These are phyloP conservation scores for Starmerella gropengiesseri DNA, from an alignment of 805 yeast species.

Conservation along the genomic window DNA sequence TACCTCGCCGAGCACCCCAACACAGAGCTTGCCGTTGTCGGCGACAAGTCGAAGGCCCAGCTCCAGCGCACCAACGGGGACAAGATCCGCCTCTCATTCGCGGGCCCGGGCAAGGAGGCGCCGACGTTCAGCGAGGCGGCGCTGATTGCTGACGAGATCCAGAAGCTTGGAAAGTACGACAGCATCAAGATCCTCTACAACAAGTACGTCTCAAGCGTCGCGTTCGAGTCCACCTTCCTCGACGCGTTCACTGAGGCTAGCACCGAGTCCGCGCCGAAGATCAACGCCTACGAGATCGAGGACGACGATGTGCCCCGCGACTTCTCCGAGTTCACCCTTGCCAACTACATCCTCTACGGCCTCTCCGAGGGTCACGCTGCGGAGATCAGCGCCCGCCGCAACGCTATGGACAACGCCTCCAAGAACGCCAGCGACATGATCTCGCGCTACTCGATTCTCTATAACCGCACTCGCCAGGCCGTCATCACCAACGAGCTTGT, in stretches of 20 bases:
- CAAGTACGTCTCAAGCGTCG: constrained; percentile 74
- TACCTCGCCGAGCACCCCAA: constrained; percentile 52
- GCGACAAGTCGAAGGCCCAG: constrained; percentile 91
- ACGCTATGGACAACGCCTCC: constrained; percentile 99
- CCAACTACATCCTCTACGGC: constrained; percentile 81
- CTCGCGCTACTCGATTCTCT: constrained; percentile 86
- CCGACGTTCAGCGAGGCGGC: constrained; percentile 90
- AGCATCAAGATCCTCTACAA: constrained; percentile 76
- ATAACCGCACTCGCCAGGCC: constrained; percentile 99
- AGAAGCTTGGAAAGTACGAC: constrained; percentile 49
- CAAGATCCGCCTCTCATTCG: constrained; percentile 61
- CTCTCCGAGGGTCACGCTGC: constrained; percentile 98
- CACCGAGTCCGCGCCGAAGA: constrained; percentile 75
- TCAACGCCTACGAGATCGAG: constrained; percentile 69
- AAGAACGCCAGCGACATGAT: constrained; percentile 99
- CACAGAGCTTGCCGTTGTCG: constrained; percentile 75
- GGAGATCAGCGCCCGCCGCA: constrained; percentile 96
- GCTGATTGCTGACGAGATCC: constrained; percentile 74
- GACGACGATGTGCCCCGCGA: constrained; percentile 31
- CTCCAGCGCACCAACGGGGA: constrained; percentile 69
- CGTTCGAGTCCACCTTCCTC: constrained; percentile 73
- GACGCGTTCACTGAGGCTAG: constrained; percentile 58
- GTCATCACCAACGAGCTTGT: constrained; percentile 98
- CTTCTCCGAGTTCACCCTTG: constrained; percentile 74
- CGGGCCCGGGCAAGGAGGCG: constrained; percentile 92